Evolutionary conservation across 2,329 filamentous ascomycete genomes (phyloP), one percentile per base, ranked within the genome.

Genomic region (Penicillium sp.): DNA sequence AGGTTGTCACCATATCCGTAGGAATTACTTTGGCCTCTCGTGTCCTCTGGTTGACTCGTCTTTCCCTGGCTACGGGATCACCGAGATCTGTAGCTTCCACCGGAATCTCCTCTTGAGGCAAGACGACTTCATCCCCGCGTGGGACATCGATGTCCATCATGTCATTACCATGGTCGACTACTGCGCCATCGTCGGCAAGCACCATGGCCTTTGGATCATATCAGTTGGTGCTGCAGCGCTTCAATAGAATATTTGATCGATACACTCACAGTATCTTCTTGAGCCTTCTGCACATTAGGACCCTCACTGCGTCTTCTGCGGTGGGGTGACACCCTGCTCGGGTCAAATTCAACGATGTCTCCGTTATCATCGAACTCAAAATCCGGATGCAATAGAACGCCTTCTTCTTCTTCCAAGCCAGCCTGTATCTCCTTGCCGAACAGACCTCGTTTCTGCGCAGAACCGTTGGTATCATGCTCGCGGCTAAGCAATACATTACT

Each of bases 311-410:
- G 18, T 3, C 32, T 48, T 36, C 49, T 48, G 31, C 52, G 52
- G 1, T 43, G 38, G 1, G 56, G 56, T 11, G 56, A 56, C 4
- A 51, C 11, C 8, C 11, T 20, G 23, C 37, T 42, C 4, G 14
- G 41, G 22, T 55, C 55, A 36, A 78, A 60, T 41, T 81, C 77
- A 24, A 78, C 61, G 4, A 85, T 66, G 52, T 79, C 77, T 6
- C 81, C 82, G 49, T 85, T 75, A 11, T 75, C 79, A 53, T 83
- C 81, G 52, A 85, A 77, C 29, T 74, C 76, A 55, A 86, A 82
- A 42, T 77, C 76, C 18, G 74, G 70, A n/a, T 81, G 77, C 27
- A 74, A 63, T 46, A 77, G 65, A 14, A 75, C 63, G 16, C 74
- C 69, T 9, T 67, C 68, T 41, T 74, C 73, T 13, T 75, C 67